A percentile compares a stretch with the other conserved stretches of the same genome.
phyloP scores from a whole-genome alignment of 2,329 filamentous ascomycete genomes.

The Colletotrichum ledebouriae region DNA sequence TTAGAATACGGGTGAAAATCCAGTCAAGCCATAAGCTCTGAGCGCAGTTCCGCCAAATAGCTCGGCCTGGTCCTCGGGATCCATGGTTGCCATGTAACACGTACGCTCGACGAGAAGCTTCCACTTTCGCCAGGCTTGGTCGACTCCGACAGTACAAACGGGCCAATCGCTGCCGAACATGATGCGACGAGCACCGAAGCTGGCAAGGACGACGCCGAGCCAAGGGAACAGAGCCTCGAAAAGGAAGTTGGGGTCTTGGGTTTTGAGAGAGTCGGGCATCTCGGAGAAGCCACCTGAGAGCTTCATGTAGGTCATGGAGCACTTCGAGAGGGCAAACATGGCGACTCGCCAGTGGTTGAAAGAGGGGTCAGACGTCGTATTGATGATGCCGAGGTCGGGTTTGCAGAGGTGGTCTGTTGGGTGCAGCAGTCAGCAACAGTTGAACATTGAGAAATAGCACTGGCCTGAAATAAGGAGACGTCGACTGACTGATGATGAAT shows the following conservation, averaged over 20 bases:
- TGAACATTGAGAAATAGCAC: neutral
- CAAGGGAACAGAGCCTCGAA: slow-evolving; percentile 77
- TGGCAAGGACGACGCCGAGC: slow-evolving; percentile 78
- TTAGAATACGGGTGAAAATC: slow-evolving; percentile 5
- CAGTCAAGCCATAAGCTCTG: slow-evolving; percentile 71
- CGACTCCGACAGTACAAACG: slow-evolving; percentile 77
- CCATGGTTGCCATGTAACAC: slow-evolving; percentile 73
- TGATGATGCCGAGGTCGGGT: slow-evolving; percentile 78
- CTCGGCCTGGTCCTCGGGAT: slow-evolving; percentile 71
- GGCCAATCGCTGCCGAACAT: slow-evolving; percentile 98
- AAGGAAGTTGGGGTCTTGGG: slow-evolving; percentile 66
- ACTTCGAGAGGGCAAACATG: slow-evolving; percentile 76
- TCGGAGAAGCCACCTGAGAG: slow-evolving; percentile 87
- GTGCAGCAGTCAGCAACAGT: slow-evolving; percentile 9
- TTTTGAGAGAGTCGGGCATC: slow-evolving; percentile 70
- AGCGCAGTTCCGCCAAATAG: slow-evolving; percentile 82
- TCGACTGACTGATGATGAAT: slow-evolving; percentile 76
- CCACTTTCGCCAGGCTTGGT: slow-evolving; percentile 82
- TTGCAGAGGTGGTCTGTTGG: slow-evolving; percentile 87
- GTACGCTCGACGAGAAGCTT: slow-evolving; percentile 76
- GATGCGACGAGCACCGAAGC: slow-evolving; percentile 78
- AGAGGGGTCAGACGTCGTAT: slow-evolving; percentile 63
- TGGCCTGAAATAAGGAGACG: neutral
- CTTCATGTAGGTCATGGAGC: slow-evolving; percentile 84
- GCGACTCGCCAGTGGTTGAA: slow-evolving; percentile 78